phyloP scores from a whole-genome alignment of 2,329 filamentous ascomycete species.

The Fusarium paranaense region DNA sequence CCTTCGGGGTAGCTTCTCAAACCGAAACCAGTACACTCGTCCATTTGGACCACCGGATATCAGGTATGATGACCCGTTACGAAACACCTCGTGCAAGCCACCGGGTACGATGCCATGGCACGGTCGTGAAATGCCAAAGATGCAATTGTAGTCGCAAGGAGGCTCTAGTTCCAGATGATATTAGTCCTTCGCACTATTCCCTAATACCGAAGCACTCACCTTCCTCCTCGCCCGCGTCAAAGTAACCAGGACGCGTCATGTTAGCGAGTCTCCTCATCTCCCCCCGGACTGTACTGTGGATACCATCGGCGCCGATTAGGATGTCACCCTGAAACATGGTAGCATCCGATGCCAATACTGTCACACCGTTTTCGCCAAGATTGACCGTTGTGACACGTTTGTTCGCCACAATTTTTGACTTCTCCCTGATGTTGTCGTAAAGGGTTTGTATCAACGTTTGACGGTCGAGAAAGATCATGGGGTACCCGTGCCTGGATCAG shows the following conservation, averaged over 20 bases:
- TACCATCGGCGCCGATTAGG: background rate
- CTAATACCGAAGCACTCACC: background rate
- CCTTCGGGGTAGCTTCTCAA: slow-evolving; percentile 2
- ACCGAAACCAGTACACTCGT: slow-evolving; percentile 56
- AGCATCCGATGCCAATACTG: background rate
- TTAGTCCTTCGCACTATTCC: background rate
- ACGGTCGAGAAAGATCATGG: slow-evolving; percentile 2
- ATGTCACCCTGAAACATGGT: background rate
- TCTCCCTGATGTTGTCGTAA: background rate
- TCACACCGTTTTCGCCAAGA: background rate
- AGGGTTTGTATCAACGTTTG: background rate
- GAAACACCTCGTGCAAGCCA: background rate
- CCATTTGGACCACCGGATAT: slow-evolving; percentile 3
- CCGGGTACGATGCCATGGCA: slow-evolving; percentile 3
- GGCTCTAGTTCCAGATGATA: background rate
- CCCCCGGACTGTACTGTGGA: background rate
- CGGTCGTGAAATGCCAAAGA: slow-evolving; percentile 22
- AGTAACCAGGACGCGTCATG: background rate
- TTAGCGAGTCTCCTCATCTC: background rate
- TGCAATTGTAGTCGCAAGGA: slow-evolving; percentile 11
- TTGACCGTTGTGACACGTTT: background rate
- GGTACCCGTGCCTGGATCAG: slow-evolving; percentile 42
- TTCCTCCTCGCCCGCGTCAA: background rate
- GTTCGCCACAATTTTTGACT: background rate
- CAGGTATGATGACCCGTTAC: background rate